These are phyloP conservation scores for Middelhovenomyces tepae DNA, from an alignment of 805 yeast genomes.

Conservation along the genomic window DNA sequence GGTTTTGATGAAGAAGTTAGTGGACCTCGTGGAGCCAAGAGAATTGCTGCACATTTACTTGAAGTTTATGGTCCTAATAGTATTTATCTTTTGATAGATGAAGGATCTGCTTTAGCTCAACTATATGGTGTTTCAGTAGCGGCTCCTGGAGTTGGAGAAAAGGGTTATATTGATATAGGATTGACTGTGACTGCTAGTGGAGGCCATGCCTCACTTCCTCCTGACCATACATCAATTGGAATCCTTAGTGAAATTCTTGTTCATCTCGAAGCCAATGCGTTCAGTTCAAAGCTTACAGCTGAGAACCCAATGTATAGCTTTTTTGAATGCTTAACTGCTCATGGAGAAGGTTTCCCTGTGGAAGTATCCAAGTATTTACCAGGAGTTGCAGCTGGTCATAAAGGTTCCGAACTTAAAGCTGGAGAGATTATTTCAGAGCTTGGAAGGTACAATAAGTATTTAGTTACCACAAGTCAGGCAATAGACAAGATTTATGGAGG, in stretches of 20 bases:
- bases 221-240: constrained; percentile 75
- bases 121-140: constrained; percentile 40
- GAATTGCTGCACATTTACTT: constrained; percentile 39
- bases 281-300: constrained; percentile 35
- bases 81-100: constrained; percentile 61
- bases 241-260: constrained; percentile 51
- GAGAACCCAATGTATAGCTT: constrained; percentile 50
- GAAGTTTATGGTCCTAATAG: constrained; percentile 53
- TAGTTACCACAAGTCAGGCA: constrained; percentile 58
- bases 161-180: constrained; percentile 45
- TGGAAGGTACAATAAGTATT: constrained; percentile 3
- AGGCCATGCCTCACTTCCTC: constrained; percentile 78
- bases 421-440: constrained; percentile 12
- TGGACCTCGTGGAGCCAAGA: constrained; percentile 54
- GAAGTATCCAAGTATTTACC: not conserved
- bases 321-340: constrained; percentile 9
- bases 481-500: constrained; percentile 64
- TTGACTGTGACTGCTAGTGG: constrained; percentile 54
- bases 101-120: constrained; percentile 42
- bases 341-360: not conserved
- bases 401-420: too few species aligned
- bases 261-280: constrained; percentile 50
- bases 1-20: constrained; percentile 77
- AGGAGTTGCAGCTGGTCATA: constrained; percentile 3
- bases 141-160: constrained; percentile 50